Evolutionary conservation across 345 rosid genomes (phyloP), one percentile per base, ranked within the genome.

Genomic region (Eucalyptus cladocalyx): DNA sequence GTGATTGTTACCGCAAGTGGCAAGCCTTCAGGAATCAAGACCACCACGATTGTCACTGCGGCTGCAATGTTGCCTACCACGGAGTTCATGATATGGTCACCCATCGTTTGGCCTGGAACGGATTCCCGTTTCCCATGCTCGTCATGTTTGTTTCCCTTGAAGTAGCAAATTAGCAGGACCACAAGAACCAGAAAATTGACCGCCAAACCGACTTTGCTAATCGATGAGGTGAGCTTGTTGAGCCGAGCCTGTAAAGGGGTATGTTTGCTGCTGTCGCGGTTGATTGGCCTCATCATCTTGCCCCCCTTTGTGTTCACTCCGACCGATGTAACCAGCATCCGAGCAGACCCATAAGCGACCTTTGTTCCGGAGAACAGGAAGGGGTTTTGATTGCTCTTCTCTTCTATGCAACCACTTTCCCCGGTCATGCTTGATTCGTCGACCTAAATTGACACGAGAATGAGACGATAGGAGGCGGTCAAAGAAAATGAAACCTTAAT

Each of bases 1-100:
- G 97, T 95, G 3, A 97, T 91, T 1, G 98, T 96, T 49, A 97
- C 98, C 11, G 98, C 99, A 51, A 97, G 88, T 7, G 97, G 98
- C 81, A 97, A 58, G 15, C 98, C 98, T 92, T 95, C 97, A 1
- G 99, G 98, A 54, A 97, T 95, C 3, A 96, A 97, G 60, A 95
- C 99, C 30, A 97, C 97, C 2, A 94, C 93, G 28, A 96, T 97
- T 1, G 98, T 96, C 21, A 96, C 96, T 17, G 97, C 95, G 18
- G 95, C 93, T 1, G 96, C 96, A 3, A 97, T 93, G 87, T 96
- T 95, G 13, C 90, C 90, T 42, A 97, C 93, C 1, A 96, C 95
- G 5, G 95, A 92, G 43, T 95, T 95, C 42, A 95, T 72, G 23
- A 95, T 91, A 32, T 95, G 93, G 53, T 95, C 94, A n/a, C 88